Evolutionary conservation across 1,284 basidiomycete genomes (phyloP), one percentile per base, ranked within the genome.

Genomic region (Exobasidium cylindrosporum): DNA sequence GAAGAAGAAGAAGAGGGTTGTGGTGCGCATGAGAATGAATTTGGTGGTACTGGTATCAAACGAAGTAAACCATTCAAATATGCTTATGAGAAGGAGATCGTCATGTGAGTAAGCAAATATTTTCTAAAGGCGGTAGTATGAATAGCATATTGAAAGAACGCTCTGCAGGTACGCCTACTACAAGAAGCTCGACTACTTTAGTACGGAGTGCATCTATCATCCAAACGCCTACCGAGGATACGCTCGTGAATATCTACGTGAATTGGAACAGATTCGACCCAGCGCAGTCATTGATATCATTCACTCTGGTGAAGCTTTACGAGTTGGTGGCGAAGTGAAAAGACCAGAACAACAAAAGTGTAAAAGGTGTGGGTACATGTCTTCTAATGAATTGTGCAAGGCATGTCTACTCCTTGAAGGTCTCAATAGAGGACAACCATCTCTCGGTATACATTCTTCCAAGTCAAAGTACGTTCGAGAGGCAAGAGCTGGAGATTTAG

Each of bases 121-220:
- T n/a, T n/a, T n/a, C n/a, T n/a, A n/a, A 80, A 72, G 63, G 77
- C 71, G 11, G n/a, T 32, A 45, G 43, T n/a, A 21, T n/a, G 24
- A 23, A 43, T 17, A 1, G 17, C 54, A 23, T 54, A n/a, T 64
- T 70, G 69, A 66, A 67, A 91, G 69, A 67, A 89, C n/a, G n/a
- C n/a, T n/a, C n/a, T n/a, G n/a, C n/a, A n/a, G n/a, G n/a, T 96
- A 97, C 79, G 94, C 94, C 10, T 97, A 97, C 82, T 97, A 97
- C 83, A 97, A 96, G 74, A 81, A 82, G 81, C 85, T 99, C 35
- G 94, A 97, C 76, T 99, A 99, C 81, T 97, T 97, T 81, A 97
- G 93, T 1, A 99, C 96, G 3, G 95, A 99, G 80, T 99, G 95
- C 80, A 97, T 97, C 74, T 98, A 99, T 81, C 96, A 93, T 2